Evolutionary conservation across 2,329 filamentous ascomycete species (phyloP), one percentile per base, ranked within the genome.

Genomic region (Cucurbitaria berberidis): DNA sequence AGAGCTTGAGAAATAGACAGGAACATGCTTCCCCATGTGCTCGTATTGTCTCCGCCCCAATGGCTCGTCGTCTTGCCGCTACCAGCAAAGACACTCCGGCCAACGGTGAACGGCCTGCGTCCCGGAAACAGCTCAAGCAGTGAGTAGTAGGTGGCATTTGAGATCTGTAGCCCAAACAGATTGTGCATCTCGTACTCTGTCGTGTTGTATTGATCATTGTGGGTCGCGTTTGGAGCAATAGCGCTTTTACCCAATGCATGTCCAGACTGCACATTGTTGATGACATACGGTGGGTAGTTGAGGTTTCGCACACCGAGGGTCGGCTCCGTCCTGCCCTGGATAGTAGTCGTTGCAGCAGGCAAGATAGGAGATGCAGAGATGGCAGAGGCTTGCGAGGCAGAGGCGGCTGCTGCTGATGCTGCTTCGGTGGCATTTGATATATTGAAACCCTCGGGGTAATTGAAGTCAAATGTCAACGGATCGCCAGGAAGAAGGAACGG

Each of bases 101-200:
- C 54, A 4, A 60, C 43, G 7, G 51, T 55, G 39, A 60, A 60
- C 5, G 55, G 55, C n/a, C 55, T 41, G 21, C 48, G 45, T 13
- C 51, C 51, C 2, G 51, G 93, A 89, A 3, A 83, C 11, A 89
- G 77, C 4, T 79, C 70, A 3, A 86, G 76, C 22, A 93, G 81
- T 45, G 85, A 87, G 34, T 87, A 76, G 68, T 91, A 89, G 0
- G 58, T 63, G 19, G 60, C 60, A 27, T 59, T 61, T 6, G 55
- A 53, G 26, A 54, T 58, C 6, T 53, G 48, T 7, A 51, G 36
- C 5, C 66, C 65, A 27, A 57, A 93, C 1, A 93, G 76, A 66
- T 89, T 93, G 78, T 95, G 91, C 40, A 89, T 84, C 66, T 93
- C 89, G 68, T 95, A 95, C 67, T 93, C 88, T 2, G 58, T 61